phyloP scores from a whole-genome alignment of 106 monocot species.

The Vanilla planifolia region DNA sequence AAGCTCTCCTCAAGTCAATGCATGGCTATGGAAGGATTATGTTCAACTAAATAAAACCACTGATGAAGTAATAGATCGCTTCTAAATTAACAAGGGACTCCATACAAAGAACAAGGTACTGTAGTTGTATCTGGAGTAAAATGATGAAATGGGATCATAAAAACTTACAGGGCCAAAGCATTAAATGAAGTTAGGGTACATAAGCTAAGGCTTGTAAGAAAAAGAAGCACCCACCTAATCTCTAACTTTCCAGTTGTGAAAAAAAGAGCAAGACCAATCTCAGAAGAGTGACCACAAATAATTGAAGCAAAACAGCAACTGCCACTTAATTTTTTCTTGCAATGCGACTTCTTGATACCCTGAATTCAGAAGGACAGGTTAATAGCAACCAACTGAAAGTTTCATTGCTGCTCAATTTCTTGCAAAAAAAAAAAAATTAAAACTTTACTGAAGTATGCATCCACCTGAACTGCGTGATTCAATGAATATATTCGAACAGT shows the following conservation, averaged over 20 bases:
- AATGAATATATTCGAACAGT: constrained; percentile 52
- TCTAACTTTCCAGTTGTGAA: constrained; percentile 57
- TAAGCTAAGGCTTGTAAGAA: constrained; percentile 5
- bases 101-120: too few relatives aligned
- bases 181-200: neutral
- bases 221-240: constrained; percentile 38
- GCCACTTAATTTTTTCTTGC: constrained; percentile 57
- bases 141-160: neutral
- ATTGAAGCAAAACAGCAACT: constrained; percentile 55
- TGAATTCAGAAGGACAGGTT: constrained; percentile 15
- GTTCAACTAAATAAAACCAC: too few relatives aligned
- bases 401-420: too few relatives aligned
- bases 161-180: neutral
- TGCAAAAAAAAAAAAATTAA: too few relatives aligned
- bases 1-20: too few relatives aligned
- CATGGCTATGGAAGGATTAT: too few relatives aligned
- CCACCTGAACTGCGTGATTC: constrained; percentile 58
- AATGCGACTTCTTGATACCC: constrained; percentile 60
- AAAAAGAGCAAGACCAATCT: constrained; percentile 51
- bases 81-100: too few relatives aligned
- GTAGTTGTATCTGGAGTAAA: too few relatives aligned
- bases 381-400: neutral
- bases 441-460: neutral
- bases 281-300: constrained; percentile 30
- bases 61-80: too few relatives aligned